phyloP scores from a whole-genome alignment of 176 grass and related monocot species.

The Canna indica region DNA sequence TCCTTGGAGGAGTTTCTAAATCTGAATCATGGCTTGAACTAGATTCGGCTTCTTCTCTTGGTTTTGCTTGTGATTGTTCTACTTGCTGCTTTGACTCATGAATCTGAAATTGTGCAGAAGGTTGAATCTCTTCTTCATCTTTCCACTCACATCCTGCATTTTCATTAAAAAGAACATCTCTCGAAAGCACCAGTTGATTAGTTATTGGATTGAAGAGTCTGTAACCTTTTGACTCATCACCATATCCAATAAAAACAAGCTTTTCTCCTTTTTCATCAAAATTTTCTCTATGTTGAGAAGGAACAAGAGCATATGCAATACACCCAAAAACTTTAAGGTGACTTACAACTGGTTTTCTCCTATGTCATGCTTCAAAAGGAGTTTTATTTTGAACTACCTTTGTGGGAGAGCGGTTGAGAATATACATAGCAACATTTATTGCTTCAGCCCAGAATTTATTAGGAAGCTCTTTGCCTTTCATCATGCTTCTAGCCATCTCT shows the following conservation, averaged over 20 bases:
- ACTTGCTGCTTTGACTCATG: too few species aligned
- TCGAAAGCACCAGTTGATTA: too few species aligned
- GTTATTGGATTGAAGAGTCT: too few species aligned
- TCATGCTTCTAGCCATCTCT: neutral
- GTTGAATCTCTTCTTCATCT: too few species aligned
- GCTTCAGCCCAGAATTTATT: neutral
- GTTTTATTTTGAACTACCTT: neutral
- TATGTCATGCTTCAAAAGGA: neutral
- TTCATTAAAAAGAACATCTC: neutral
- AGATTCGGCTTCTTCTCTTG: too few species aligned
- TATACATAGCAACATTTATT: neutral
- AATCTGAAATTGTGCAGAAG: too few species aligned
- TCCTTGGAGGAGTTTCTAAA: too few species aligned
- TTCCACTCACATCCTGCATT: too few species aligned
- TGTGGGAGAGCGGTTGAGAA: neutral
- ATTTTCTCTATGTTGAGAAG: neutral
- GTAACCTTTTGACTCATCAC: neutral
- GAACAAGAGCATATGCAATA: neutral
- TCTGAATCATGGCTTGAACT: too few species aligned
- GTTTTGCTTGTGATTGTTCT: too few species aligned
- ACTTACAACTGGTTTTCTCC: neutral
- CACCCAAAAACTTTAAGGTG: conserved; percentile 4
- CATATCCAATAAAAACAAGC: neutral
- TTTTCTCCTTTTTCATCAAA: neutral
- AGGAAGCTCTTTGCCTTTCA: neutral